Base-by-base conservation (phyloP, 2,329 filamentous ascomycete species). In the Rosellinia necatrix region DNA sequence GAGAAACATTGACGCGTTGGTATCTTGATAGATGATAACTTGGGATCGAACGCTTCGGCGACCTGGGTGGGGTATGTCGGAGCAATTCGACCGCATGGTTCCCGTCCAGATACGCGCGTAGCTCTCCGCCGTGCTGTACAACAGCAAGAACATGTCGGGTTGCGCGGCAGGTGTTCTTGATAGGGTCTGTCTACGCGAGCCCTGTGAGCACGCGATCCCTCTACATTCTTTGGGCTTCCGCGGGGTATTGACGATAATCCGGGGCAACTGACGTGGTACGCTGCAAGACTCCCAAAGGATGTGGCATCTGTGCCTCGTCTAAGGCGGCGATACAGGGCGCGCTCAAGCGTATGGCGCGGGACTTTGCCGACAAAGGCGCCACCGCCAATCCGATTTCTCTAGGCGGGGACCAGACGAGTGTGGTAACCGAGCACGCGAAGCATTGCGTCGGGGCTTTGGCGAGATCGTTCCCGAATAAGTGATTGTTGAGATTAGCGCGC, bases 21-120 rank as follows among this genome's bases (percentile, higher is more conserved):
- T 53, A 53, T 67, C 10, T 64, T 68, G n/a, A n/a, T n/a, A n/a
- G 1, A 66, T 69, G 61, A 65, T 35, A 70, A 70, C 60, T 64
- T 66, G 5, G 67, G 67, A 60, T 61, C 22, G 57, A 62, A 24
- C 50, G 52, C 34, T 62, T 63, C 37, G 49, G 57, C 9, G n/a
- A 43, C 8, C 37, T 59, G n/a, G 56, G 52, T 8, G 35, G 44
- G 9, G 50, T 55, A 40, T 34, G 9, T 53, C 51, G 17, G 61
- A 57, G n/a, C 41, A 54, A 9, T 56, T 64, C 24, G 58, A 61
- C 51, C 35, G 47, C 3, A 46, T 58, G 4, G 43, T 56, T 13
- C 50, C 50, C 15, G 59, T 60, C 38, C 62, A 64, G 17, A 53
- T 62, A 17, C 58, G 61, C 48, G 48, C 53, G 58, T 52, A 69